Conservation (phyloP, 1,139 yeast genomes). For the Pichiaceae sp. region DNA sequence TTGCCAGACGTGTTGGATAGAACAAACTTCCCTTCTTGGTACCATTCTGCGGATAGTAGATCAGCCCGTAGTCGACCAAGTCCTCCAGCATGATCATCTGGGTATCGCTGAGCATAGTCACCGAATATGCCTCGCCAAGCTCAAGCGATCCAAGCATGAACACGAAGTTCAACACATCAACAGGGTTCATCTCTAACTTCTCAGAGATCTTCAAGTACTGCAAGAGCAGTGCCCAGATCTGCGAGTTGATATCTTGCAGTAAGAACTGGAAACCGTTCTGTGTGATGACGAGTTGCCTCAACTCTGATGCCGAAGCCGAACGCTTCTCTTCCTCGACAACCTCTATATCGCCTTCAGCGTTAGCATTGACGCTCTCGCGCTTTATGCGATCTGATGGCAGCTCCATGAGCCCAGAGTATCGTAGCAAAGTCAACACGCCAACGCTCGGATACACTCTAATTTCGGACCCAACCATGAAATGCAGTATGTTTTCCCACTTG, state of each 20-base stretch:
- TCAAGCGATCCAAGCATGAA: constrained; percentile 91
- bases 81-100: constrained; percentile 86
- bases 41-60: constrained; percentile 33
- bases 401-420: constrained; percentile 84
- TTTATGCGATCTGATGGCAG: constrained; percentile 29
- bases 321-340: constrained; percentile 19
- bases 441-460: constrained; percentile 55
- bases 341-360: constrained; percentile 7
- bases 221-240: constrained; percentile 83
- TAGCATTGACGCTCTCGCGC: constrained; percentile 11
- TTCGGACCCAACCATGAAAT: constrained; percentile 95
- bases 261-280: constrained; percentile 90
- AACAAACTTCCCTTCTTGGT: constrained; percentile 32
- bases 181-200: constrained; percentile 86
- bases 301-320: constrained; percentile 13
- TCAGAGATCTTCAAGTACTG: constrained; percentile 86
- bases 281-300: constrained; percentile 59
- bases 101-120: constrained; percentile 64
- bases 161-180: constrained; percentile 86
- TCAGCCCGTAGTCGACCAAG: constrained; percentile 83
- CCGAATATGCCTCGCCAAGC: constrained; percentile 77
- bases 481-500: constrained; percentile 92
- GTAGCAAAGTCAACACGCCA: constrained; percentile 56
- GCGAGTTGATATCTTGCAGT: constrained; percentile 87
- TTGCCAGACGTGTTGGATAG: constrained; percentile 87